Evolutionary conservation across 2,329 filamentous ascomycete genomes (phyloP), one percentile per base, ranked within the genome.

Genomic region (Neonectria neomacrospora): DNA sequence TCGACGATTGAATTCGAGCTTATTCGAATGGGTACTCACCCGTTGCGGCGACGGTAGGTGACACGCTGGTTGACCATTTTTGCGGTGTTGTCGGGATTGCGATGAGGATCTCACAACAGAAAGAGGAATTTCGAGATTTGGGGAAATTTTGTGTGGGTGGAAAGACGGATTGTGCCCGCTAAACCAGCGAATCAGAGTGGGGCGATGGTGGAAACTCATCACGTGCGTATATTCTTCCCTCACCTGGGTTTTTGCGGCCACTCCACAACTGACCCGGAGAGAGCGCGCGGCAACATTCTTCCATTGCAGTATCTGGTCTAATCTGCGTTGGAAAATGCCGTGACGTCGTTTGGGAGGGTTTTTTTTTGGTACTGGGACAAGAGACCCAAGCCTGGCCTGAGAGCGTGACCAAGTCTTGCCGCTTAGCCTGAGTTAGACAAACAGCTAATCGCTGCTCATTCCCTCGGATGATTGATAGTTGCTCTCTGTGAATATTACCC

Each of bases 31-130:
- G 63, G 54, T 50, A 90, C 90, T 85, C 88, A 93, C 91, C 88
- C 88, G 86, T 93, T 93, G 81, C 90, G 89, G 81, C 91, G 90
- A 84, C 91, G 89, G 87, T 91, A 89, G 78, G 85, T 87, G 75
- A 88, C 85, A 81, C 86, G 80, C 78, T 85, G 82, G 80, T 83
- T 79, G 74, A 82, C 80, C 86, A 88, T 88, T 82, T 79, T 86
- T 82, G 79, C 82, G 80, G 79, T 79, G 76, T 74, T 78, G 76
- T 71, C 76, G 73, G 73, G 72, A 73, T 73, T 76, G 72, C 73
- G 70, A 75, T 76, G 76, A 76, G 71, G 69, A 76, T 77, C 73
- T 76, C 76, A 74, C 74, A 74, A 73, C 70, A 67, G 64, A 71
- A 71, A 68, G 73, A 78, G 66, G 76, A 79, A 77, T 80, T 80